Conservation (phyloP, 768 basidiomycete genomes). For the Boletus sp. region DNA sequence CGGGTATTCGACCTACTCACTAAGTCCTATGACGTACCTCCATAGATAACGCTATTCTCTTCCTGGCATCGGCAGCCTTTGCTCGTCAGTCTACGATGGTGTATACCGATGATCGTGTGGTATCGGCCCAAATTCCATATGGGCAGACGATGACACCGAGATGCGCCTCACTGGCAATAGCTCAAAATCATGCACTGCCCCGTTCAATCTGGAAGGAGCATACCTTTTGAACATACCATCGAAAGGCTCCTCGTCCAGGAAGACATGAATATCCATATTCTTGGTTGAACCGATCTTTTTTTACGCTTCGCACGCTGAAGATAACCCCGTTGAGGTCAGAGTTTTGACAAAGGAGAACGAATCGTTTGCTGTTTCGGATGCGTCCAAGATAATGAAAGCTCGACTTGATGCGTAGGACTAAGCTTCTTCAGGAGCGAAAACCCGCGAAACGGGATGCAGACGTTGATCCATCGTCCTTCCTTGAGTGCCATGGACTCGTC, state of each 20-base stretch:
- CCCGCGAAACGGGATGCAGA: too few relatives aligned
- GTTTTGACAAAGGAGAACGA: slow-evolving; percentile 57
- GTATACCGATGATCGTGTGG: slow-evolving; percentile 65
- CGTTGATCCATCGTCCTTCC: too few relatives aligned
- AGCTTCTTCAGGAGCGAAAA: too few relatives aligned
- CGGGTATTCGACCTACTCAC: not conserved
- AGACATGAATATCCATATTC: slow-evolving; percentile 56
- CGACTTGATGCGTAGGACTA: too few relatives aligned
- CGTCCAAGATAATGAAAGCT: not conserved
- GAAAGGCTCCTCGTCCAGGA: slow-evolving; percentile 64
- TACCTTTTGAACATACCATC: slow-evolving; percentile 49
- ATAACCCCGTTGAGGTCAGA: slow-evolving; percentile 45
- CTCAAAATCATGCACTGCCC: slow-evolving; percentile 16
- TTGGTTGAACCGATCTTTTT: slow-evolving; percentile 63
- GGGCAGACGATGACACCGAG: slow-evolving; percentile 40
- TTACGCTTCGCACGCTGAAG: slow-evolving; percentile 51
- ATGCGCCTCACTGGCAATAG: slow-evolving; percentile 26
- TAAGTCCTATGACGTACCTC: slow-evolving; percentile 34
- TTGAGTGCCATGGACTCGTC: too few relatives aligned
- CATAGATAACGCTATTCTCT: slow-evolving; percentile 49
- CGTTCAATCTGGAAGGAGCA: not conserved
- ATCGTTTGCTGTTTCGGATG: slow-evolving; percentile 42
- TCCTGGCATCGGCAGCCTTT: slow-evolving; percentile 48
- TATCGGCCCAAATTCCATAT: slow-evolving; percentile 58
- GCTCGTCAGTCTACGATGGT: slow-evolving; percentile 72